Base-by-base conservation (phyloP, 495 filamentous ascomycete species). In the Parathielavia hyrcaniae region DNA sequence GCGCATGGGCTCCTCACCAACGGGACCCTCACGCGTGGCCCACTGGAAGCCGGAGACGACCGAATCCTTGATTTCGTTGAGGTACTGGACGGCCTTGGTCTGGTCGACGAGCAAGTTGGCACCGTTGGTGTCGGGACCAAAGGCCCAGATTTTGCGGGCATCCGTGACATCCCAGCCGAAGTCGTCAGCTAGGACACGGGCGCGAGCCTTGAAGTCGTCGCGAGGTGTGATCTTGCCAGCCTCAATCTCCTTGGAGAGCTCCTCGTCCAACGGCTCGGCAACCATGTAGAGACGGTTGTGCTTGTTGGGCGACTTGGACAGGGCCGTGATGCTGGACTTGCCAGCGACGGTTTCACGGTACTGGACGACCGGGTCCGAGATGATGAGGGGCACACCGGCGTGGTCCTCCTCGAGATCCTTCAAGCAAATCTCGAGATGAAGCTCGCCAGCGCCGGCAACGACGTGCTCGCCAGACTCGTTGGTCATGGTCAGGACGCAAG, bases 401-500 rank as follows among this genome's bases (percentile, higher is more conserved):
- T 99, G 93, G 79, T 99, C 93, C 72, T 99, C 88, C 86, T 97
- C 91, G 60, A 99, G 88, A 90, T 99, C 93, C 84, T 97, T 97
- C 81, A 99, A 79, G 86, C 93, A 99, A 78, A 99, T 99, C 77
- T 99, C 93, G 70, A 99, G 83, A 75, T 99, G 93, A 58, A 99
- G 81, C 82, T 99, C 93, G 87, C 93, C 93, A 64, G 93, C 93
- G 83, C 93, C 93, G 66, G 95, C 95, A 71, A 99, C 93, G 69
- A 99, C 81, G 84, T 99, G 93, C 82, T 99, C 90, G 79, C 95
- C 95, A 59, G 90, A 90, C 71, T 90, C 85, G 73, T 79, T 82
- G 77, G 95, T 95, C 67, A 76, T 80, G 66, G 88, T 91, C 74
- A 97, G 74, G 70, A 99, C 93, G 77, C 93, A 99, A 74, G 93